These are phyloP conservation scores for Fusarium tricinctum DNA, from an alignment of 2,329 filamentous ascomycete species.

Conservation along the genomic window DNA sequence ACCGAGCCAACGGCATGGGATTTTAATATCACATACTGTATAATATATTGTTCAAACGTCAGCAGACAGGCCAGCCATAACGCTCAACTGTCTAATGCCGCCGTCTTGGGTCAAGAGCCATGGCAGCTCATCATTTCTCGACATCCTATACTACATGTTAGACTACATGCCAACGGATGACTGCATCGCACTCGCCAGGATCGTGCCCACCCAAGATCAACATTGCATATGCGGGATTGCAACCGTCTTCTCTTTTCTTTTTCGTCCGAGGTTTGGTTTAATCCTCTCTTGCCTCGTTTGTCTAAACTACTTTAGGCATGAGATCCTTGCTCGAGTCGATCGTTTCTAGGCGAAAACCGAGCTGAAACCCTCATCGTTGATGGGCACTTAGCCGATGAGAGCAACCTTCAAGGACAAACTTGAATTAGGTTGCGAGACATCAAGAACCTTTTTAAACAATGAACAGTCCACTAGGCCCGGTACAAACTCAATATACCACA, in stretches of 20 bases:
- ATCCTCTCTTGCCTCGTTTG: conserved; percentile 7
- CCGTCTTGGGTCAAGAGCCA: neutral
- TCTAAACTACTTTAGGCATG: conserved; percentile 9
- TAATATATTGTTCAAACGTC: conserved; percentile 7
- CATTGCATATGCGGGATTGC: conserved; percentile 28
- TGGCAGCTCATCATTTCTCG: neutral
- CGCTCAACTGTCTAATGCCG: neutral
- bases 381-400: neutral
- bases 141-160: neutral
- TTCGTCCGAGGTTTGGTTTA: conserved; percentile 10
- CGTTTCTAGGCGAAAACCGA: conserved; percentile 15
- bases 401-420: neutral
- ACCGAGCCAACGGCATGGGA: neutral
- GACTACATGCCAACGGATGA: conserved; percentile 18
- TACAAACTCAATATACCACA: neutral
- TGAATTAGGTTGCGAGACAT: neutral
- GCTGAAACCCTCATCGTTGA: conserved; percentile 16
- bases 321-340: conserved; percentile 24
- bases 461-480: neutral
- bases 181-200: conserved; percentile 29
- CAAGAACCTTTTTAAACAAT: neutral
- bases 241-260: conserved; percentile 22
- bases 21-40: neutral
- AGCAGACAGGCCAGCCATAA: neutral
- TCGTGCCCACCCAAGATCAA: conserved; percentile 30